Base-by-base conservation (phyloP, 2,329 filamentous ascomycete genomes). In the Westerdykella sp. region DNA sequence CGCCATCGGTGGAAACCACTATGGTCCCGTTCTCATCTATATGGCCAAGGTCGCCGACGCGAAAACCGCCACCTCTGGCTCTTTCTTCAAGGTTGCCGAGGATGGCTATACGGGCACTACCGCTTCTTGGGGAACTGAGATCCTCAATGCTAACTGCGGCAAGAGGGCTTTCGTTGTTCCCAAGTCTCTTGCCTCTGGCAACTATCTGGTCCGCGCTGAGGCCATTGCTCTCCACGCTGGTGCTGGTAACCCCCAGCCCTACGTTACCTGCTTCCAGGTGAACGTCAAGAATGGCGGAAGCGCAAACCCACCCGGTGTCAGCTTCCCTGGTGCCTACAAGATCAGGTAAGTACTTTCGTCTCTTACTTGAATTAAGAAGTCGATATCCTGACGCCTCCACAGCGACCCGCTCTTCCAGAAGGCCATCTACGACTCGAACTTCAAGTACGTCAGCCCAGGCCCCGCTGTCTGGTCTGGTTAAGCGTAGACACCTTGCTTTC, bases 31-130 rank as follows among this genome's bases (percentile, higher is more conserved):
- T 16, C 45, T 65, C 6, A 43, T 65, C 34, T 66, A 65, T 55
- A 67, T 67, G 65, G 63, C 61, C 39, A 67, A 67, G 47, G 63
- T 67, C 10, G 40, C 47, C 2, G 63, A 66, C 44, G 65, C 65
- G 5, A 64, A 51, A 40, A 60, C 58, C 6, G 61, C 63, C 0
- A 56, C 44, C 5, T 53, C 47, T 0, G 63, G 47, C 5, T 65
- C 62, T 3, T 66, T 60, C 47, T 66, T 66, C 61, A 66, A 66
- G 52, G 62, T 66, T 22, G 63, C 60, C 16, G 63, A 65, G 40
- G 62, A 66, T 34, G 62, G 62, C 16, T 65, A 65, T 55, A 59
- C 54, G 1, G 63, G 63, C 43, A 64, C 61, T 3, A 63, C 57
- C 0, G 56, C 60, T 0, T 59, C 60, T 1, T 66, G 63, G 63